Percentiles rank a stretch among this genome's conserved stretches.
Evolutionary conservation across 2,329 filamentous ascomycete genomes (phyloP).

Genomic region (Falciphora oryzae): DNA sequence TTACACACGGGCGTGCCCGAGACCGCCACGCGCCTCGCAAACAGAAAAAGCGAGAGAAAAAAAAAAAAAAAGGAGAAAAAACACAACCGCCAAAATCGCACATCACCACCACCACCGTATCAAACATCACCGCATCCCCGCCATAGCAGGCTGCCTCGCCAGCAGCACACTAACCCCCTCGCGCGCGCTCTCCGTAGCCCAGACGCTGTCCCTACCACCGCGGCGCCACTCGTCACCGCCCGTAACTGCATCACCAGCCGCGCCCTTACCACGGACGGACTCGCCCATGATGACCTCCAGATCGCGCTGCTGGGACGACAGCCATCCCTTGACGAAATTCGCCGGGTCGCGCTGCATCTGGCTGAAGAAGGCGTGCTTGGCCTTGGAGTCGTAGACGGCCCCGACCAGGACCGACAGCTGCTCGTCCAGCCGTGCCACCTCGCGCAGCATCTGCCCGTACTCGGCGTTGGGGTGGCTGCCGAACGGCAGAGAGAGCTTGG

Average conservation of each 20-base stretch:
- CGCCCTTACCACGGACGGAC: slow-evolving; percentile 55
- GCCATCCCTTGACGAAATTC: slow-evolving; percentile 79
- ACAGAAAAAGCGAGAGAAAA: background rate
- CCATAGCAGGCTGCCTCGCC: slow-evolving; percentile 38
- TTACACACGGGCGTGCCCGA: background rate
- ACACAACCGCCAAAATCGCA: background rate
- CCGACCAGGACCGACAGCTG: slow-evolving; percentile 79
- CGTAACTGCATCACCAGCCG: slow-evolving; percentile 34
- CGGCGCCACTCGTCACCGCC: slow-evolving; percentile 64
- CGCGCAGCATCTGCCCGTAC: slow-evolving; percentile 66
- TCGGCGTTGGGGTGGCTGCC: slow-evolving; percentile 46
- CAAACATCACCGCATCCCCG: background rate
- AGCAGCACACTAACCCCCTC: slow-evolving; percentile 60
- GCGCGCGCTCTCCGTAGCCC: slow-evolving; percentile 51
- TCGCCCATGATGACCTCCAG: slow-evolving; percentile 85
- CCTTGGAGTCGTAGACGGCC: slow-evolving; percentile 76
- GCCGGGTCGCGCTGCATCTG: slow-evolving; percentile 75
- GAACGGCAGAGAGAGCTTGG: slow-evolving; percentile 39
- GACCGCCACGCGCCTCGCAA: background rate
- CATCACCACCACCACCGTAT: background rate
- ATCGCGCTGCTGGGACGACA: slow-evolving; percentile 85
- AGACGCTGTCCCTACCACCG: slow-evolving; percentile 48
- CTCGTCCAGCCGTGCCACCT: slow-evolving; percentile 74
- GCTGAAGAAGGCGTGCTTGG: slow-evolving; percentile 83
- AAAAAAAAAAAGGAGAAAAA: background rate